These are phyloP conservation scores for Cotoneaster glaucophyllus DNA, from an alignment of 306 rosid species.

Conservation along the genomic window DNA sequence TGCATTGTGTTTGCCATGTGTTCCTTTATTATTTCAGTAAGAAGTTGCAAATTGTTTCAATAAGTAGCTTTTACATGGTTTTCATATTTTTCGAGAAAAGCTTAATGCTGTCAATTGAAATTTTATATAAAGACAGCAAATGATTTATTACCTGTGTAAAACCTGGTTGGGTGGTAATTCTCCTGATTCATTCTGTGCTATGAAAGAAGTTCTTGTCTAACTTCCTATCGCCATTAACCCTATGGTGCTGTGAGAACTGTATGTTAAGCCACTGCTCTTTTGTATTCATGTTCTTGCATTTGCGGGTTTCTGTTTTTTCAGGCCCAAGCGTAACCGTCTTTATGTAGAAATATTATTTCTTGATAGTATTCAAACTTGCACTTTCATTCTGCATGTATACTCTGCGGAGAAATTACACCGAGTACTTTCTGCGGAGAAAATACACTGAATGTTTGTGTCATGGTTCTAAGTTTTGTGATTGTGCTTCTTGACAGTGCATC, in stretches of 20 bases:
- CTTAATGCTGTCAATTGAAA: neutral
- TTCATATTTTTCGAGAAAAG: neutral
- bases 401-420: neutral
- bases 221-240: neutral
- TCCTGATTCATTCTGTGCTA: neutral
- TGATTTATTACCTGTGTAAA: neutral
- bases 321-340: neutral
- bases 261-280: neutral
- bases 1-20: neutral
- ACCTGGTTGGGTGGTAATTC: neutral
- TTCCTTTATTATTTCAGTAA: neutral
- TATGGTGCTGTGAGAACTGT: neutral
- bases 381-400: neutral
- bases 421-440: no score
- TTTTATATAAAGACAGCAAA: neutral
- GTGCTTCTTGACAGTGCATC: conserved; percentile 61
- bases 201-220: neutral
- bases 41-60: neutral
- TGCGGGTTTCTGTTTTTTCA: neutral
- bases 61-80: neutral
- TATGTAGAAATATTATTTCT: neutral
- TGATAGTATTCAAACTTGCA: neutral
- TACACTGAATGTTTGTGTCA: neutral
- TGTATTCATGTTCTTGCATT: neutral
- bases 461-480: neutral